Base-by-base conservation (phyloP, 2,329 filamentous ascomycete species). In the Xylaria sp. region DNA sequence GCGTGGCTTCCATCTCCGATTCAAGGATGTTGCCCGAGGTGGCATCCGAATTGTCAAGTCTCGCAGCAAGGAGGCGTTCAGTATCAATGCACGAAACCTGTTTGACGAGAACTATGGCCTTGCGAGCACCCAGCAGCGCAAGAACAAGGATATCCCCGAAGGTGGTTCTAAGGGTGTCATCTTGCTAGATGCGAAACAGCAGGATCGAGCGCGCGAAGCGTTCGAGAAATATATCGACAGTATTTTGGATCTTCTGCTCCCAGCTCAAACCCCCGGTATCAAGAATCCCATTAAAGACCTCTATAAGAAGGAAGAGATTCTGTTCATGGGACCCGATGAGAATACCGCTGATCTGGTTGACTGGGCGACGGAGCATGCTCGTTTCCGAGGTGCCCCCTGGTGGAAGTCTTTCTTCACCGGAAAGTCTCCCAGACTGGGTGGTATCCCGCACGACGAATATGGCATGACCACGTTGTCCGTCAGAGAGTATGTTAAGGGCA, bases 381-480 rank as follows among this genome's bases (percentile, higher is more conserved):
- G 91, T 55, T 79, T 80, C 63, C 87, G 94, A 68, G 92, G 92
- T 51, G 94, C 94, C 3, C 91, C 92, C 34, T 99, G 93, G 91
- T 99, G 94, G 94, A 99, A 99, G 82, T 99, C 94, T 0, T 99
- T 99, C 84, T 99, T 99, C 82, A 99, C 94, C 1, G 94, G 94
- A 71, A 99, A 99, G 83, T 96, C 91, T 68, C 94, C 92, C 56
- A 94, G 90, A 76, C 83, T 99, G 11, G 94, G 94, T 64, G 94
- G 94, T 72, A 99, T 99, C 67, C 94, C 94, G 44, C 94, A 99
- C 76, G 94, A 99, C 74, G 78, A 81, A 47, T 99, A 99, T 72
- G 94, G 94, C 69, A 99, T 99, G 94, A 99, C 94, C 0, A 97
- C 94, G 0, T 78, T 97, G 59, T 97, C 92, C 4, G 93, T 99